A percentile compares a stretch with the other conserved stretches of the same genome.
phyloP scores from a whole-genome alignment of 352 stramenopile species.

The Pythium brachiatum region DNA sequence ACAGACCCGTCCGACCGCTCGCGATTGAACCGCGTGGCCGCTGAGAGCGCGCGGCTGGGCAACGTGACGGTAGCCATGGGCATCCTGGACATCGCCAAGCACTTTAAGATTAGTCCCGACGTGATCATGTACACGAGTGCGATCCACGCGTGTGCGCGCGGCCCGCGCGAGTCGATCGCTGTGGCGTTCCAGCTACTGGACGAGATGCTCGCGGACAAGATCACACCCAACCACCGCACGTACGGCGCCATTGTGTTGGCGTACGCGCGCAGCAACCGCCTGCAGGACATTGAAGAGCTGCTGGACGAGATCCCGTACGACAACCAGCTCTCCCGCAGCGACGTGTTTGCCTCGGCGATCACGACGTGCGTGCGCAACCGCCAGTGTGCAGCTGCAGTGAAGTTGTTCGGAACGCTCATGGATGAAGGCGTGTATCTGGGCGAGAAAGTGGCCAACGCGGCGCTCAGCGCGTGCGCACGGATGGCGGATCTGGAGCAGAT shows the following conservation, averaged over 20 bases:
- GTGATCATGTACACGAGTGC: conserved; percentile 78
- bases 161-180: conserved; percentile 40
- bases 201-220: conserved; percentile 60
- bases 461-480: conserved; percentile 61
- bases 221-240: conserved; percentile 68
- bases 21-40: conserved; percentile 64
- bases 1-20: conserved; percentile 36
- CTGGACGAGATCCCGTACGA: conserved; percentile 57
- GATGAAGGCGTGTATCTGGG: conserved; percentile 64
- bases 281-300: conserved; percentile 68
- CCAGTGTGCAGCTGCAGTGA: conserved; percentile 55
- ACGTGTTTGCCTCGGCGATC: conserved; percentile 73
- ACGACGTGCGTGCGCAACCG: conserved; percentile 73
- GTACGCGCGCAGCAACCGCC: conserved; percentile 62
- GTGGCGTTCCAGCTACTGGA: conserved; percentile 67
- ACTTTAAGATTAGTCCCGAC: conserved; percentile 63
- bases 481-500: conserved; percentile 60
- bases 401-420: conserved; percentile 62
- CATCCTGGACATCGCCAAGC: conserved; percentile 63
- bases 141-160: conserved; percentile 76
- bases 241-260: conserved; percentile 72
- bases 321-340: conserved; percentile 49
- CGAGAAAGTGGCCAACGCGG: conserved; percentile 72
- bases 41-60: conserved; percentile 59
- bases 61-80: conserved; percentile 67